phyloP scores from a whole-genome alignment of 768 basidiomycete genomes.

The Porphyrellus cyaneotinctus region DNA sequence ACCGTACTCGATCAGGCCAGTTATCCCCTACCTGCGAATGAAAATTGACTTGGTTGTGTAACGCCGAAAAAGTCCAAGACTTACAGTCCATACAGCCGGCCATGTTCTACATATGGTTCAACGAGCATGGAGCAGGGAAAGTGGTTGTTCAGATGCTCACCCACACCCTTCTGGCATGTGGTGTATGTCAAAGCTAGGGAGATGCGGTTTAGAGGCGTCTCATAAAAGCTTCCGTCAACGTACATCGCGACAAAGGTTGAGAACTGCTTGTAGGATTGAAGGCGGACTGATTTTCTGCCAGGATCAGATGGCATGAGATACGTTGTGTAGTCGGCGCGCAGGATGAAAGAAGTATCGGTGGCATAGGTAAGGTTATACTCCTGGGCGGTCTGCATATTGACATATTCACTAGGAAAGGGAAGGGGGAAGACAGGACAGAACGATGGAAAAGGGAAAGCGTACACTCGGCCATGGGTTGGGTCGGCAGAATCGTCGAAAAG shows the following conservation, averaged over 20 bases:
- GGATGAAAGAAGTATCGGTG: constrained; percentile 23
- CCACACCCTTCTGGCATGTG: constrained; percentile 34
- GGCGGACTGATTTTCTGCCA: constrained; percentile 30
- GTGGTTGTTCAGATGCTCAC: constrained; percentile 5
- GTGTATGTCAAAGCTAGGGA: constrained; percentile 26
- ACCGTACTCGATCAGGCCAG: constrained; percentile 18
- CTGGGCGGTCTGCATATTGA: constrained; percentile 23
- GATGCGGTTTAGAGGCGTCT: not conserved
- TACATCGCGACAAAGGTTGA: constrained; percentile 19
- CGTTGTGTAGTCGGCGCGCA: constrained; percentile 29
- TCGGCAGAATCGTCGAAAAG: constrained; percentile 47
- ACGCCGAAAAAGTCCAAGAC: not conserved
- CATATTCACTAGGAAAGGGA: constrained; percentile 21
- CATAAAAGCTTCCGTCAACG: not conserved
- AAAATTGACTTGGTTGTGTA: too few species aligned
- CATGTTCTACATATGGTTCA: constrained; percentile 16
- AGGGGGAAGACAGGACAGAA: not conserved
- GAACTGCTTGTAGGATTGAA: constrained; percentile 22
- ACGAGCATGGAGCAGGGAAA: not conserved
- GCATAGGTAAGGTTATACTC: constrained; percentile 30
- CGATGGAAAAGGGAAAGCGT: constrained; percentile 16
- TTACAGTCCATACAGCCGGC: constrained; percentile 26
- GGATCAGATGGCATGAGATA: constrained; percentile 18
- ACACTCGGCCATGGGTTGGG: constrained; percentile 69
- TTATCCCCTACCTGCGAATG: constrained; percentile 10